A percentile compares a stretch with the other conserved stretches of the same genome.
Evolutionary conservation across 306 rosid species (phyloP).

Genomic region (Elaeagnus macrophylla): DNA sequence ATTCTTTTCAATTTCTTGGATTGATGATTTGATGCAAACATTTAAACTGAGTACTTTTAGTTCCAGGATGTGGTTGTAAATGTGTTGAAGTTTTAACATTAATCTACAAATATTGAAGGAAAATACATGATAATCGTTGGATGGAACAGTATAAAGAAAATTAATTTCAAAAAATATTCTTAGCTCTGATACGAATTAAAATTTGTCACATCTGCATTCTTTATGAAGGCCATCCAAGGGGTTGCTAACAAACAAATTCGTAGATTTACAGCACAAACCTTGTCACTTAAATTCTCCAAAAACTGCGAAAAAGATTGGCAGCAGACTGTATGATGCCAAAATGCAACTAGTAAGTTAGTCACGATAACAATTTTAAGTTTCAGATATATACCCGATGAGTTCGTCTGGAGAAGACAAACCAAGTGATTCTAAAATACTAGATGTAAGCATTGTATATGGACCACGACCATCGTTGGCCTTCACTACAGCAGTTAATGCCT

Average conservation of each 20-base stretch:
- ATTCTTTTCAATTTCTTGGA: neutral
- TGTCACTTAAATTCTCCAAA: slow-evolving; percentile 8
- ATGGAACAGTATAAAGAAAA: neutral
- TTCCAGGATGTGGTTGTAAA: neutral
- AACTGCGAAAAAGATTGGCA: slow-evolving; percentile 5
- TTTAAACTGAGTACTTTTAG: neutral
- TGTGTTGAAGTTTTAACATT: neutral
- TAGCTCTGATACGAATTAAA: neutral
- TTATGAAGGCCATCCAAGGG: slow-evolving; percentile 3
- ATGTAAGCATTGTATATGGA: slow-evolving; percentile 52
- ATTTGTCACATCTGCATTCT: neutral
- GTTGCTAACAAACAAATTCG: slow-evolving; percentile 3
- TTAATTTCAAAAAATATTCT: neutral
- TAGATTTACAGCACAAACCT: slow-evolving; percentile 6
- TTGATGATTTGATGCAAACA: neutral
- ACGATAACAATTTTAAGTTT: slow-evolving; percentile 10
- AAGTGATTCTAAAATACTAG: slow-evolving; percentile 46
- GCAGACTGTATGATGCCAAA: slow-evolving; percentile 15
- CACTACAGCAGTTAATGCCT: slow-evolving; percentile 73
- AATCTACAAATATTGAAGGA: neutral
- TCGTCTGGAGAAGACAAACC: slow-evolving; percentile 76
- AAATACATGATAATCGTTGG: neutral
- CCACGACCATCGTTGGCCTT: slow-evolving; percentile 92
- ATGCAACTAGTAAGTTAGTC: slow-evolving; percentile 10
- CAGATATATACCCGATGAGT: slow-evolving; percentile 64